Base-by-base conservation (phyloP, 2,329 filamentous ascomycete species). In the Coniella lustricola region DNA sequence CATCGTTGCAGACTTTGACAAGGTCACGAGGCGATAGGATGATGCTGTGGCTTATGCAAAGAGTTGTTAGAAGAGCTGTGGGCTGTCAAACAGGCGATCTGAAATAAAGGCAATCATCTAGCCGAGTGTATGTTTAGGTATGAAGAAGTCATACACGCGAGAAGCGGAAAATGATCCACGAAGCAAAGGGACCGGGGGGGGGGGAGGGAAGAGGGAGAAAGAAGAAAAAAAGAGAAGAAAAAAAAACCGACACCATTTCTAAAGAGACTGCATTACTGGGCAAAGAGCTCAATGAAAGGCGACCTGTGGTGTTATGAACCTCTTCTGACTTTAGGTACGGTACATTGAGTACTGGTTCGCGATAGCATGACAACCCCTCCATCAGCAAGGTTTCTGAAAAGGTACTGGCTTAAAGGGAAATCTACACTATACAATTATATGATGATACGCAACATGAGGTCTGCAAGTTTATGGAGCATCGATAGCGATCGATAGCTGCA, bases 1-100 rank as follows among this genome's bases (percentile, higher is more conserved):
- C 42, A 62, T 62, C 29, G 59, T 60, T 16, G 51, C 57, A 17
- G 57, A 62, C 50, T 62, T 62, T 51, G 60, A 61, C 55, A 53
- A 54, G 53, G 52, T 55, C 2, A 47, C 60, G 29, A 46, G 35
- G 33, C 44, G 39, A 48, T 53, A 50, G 40, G 36, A 41, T 12
- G 17, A 3, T 18, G 21, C n/a, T n/a, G 38, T 7, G 7, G 38
- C 21, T 10, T 25, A 41, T 21, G 22, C n/a, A 9, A 41, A 22
- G 7, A 4, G 3, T 36, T 9, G 14, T n/a, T 16, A 4, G 8
- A 41, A 5, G 25, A 29, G 25, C 25, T 29, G 25, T 29, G n/a
- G 3, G 39, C 34, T 13, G n/a, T 36, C 9, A 29, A 10, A 29
- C 25, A 5, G 5, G 5, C 25, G 5, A 10, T 5, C 10, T 29